Percentiles rank a stretch among this genome's conserved stretches.
phyloP scores from a whole-genome alignment of 83 land plant species.

The Diphasiastrum complanatum region DNA sequence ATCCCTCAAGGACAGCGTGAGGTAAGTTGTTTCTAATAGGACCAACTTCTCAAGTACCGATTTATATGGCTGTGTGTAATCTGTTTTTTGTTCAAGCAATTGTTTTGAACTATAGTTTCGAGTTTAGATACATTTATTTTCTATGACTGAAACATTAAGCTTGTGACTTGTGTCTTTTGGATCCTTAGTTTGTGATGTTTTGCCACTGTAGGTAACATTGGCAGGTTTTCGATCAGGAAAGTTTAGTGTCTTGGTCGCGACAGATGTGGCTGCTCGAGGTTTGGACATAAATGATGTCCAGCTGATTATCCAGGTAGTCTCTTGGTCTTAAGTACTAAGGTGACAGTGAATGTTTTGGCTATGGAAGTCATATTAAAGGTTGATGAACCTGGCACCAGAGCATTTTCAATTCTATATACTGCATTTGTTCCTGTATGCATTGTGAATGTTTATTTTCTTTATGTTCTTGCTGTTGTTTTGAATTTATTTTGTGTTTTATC shows the following conservation, averaged over 20 bases:
- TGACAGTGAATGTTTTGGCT: not conserved
- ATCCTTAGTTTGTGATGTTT: not conserved
- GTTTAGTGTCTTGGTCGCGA: conserved; percentile 75
- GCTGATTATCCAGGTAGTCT: conserved; percentile 77
- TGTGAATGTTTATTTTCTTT: too few species aligned
- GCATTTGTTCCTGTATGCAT: too few species aligned
- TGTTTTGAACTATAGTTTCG: not conserved
- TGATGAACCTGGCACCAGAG: not conserved
- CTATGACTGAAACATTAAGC: too few species aligned
- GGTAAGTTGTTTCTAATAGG: conserved; percentile 27
- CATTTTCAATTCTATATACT: not conserved
- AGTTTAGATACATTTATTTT: too few species aligned
- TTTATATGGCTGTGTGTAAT: not conserved
- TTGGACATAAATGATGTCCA: conserved; percentile 96
- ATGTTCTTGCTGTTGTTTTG: too few species aligned
- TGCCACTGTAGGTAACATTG: conserved; percentile 60
- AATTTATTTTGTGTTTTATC: not conserved
- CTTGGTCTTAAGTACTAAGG: not conserved
- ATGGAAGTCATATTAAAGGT: not conserved
- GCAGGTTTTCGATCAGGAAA: conserved; percentile 78
- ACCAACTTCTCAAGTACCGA: too few species aligned
- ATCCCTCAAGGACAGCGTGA: conserved; percentile 80
- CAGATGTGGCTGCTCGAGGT: conserved; percentile 97
- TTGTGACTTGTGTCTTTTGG: too few species aligned
- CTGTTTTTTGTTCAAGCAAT: not conserved